Percentiles rank a stretch among this genome's conserved stretches.
phyloP scores from a whole-genome alignment of 2,329 filamentous ascomycete genomes.

The Cercospora beticola region DNA sequence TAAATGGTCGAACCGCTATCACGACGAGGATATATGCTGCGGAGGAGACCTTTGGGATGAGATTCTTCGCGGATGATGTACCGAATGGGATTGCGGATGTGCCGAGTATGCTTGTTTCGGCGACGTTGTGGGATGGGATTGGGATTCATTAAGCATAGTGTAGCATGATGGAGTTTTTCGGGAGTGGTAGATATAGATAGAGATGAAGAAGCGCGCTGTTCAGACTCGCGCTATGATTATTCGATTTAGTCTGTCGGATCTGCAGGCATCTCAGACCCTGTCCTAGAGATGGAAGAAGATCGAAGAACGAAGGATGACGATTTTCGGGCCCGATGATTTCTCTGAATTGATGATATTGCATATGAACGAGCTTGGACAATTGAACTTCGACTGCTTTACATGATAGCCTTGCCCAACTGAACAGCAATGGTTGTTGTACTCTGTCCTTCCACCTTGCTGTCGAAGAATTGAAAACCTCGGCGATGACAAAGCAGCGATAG shows the following conservation, averaged over 20 bases:
- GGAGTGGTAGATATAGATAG: background rate
- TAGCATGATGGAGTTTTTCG: background rate
- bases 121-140: slow-evolving; percentile 30
- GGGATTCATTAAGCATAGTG: slow-evolving; percentile 3
- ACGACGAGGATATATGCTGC: slow-evolving; percentile 38
- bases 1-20: slow-evolving; percentile 46
- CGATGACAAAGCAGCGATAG: background rate
- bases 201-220: background rate
- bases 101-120: slow-evolving; percentile 20
- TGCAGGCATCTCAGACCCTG: no score
- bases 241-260: no score
- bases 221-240: background rate
- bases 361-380: background rate
- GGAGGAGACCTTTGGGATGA: slow-evolving; percentile 28
- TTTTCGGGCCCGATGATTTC: background rate
- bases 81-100: slow-evolving; percentile 12
- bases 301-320: background rate
- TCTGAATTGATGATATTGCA: background rate
- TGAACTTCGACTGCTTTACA: no score
- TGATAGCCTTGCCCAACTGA: no score
- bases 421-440: no score
- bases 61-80: slow-evolving; percentile 29
- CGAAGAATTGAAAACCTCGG: background rate
- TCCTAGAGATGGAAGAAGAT: no score
- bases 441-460: background rate